A percentile compares a stretch with the other conserved stretches of the same genome.
Conservation (phyloP, 225 moss, liverwort and hornwort genomes). For the Polytrichum commune region DNA sequence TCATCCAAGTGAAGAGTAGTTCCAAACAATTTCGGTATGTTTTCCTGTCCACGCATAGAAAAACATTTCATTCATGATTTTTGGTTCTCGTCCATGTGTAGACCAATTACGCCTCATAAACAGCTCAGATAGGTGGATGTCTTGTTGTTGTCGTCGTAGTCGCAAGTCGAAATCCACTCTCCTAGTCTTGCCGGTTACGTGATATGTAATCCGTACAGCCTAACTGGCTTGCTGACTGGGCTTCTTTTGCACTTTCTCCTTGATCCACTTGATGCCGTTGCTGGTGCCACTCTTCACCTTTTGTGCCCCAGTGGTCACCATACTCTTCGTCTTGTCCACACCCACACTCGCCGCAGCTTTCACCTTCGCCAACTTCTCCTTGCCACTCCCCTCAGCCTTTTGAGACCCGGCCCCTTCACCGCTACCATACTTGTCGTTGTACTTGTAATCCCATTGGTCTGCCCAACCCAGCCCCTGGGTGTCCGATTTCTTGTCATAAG, state of each 20-base stretch:
- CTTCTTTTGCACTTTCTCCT: conserved; percentile 52
- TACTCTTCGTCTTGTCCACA: conserved; percentile 49
- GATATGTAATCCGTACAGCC: not conserved
- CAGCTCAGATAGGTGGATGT: too few species aligned
- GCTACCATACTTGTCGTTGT: conserved; percentile 31
- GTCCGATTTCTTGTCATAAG: conserved; percentile 47
- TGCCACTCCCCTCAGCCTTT: conserved; percentile 17
- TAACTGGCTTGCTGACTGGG: conserved; percentile 5
- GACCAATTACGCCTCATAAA: too few species aligned
- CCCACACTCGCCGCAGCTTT: conserved; percentile 37
- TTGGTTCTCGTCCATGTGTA: too few species aligned
- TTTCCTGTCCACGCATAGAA: too few species aligned
- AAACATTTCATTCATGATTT: too few species aligned
- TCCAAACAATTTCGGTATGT: too few species aligned
- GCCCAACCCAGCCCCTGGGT: conserved; percentile 55
- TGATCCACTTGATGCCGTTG: conserved; percentile 51
- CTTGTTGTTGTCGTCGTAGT: too few species aligned
- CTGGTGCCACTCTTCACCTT: conserved; percentile 45
- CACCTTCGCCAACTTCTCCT: conserved; percentile 41
- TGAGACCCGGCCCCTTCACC: conserved; percentile 3
- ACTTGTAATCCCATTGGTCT: conserved; percentile 64
- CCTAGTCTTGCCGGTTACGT: not conserved
- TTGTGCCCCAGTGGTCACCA: conserved; percentile 24
- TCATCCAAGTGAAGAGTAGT: too few species aligned
- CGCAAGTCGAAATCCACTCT: not conserved